Percentiles rank a stretch among this genome's conserved stretches.
Conservation (phyloP, 108 stramenopile genomes). For the Conticribra weissflogii region DNA sequence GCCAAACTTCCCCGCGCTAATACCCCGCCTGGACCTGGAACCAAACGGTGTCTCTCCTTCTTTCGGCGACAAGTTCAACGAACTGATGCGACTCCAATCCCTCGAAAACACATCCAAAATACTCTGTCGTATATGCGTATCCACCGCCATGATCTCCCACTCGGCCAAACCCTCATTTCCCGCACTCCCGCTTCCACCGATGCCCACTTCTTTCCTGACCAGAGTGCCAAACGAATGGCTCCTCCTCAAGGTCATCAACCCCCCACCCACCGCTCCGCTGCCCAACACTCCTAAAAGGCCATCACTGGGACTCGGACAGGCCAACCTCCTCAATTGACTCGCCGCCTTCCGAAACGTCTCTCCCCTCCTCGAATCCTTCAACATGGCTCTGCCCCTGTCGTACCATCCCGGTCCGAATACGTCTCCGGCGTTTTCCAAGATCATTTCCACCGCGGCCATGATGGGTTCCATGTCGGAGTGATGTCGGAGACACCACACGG, state of each 20-base stretch:
- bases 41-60: slow-evolving; percentile 33
- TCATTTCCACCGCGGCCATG: slow-evolving; percentile 79
- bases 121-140: slow-evolving; percentile 67
- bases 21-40: slow-evolving; percentile 19
- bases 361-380: slow-evolving; percentile 73
- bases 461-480: slow-evolving; percentile 91
- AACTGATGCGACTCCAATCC: slow-evolving; percentile 73
- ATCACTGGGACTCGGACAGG: too few species aligned
- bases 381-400: slow-evolving; percentile 70
- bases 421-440: slow-evolving; percentile 73
- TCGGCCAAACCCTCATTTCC: slow-evolving; percentile 69
- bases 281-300: too few species aligned
- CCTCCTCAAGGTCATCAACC: slow-evolving; percentile 14
- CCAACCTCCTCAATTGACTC: slow-evolving; percentile 60
- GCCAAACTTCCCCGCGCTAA: slow-evolving; percentile 37
- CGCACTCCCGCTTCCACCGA: slow-evolving; percentile 20
- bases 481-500: slow-evolving; percentile 87
- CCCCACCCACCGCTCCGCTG: too few species aligned
- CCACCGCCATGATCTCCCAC: slow-evolving; percentile 83
- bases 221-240: background rate
- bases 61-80: slow-evolving; percentile 31
- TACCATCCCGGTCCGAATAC: slow-evolving; percentile 85
- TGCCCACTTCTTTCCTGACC: slow-evolving; percentile 5
- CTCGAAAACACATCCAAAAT: slow-evolving; percentile 68
- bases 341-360: slow-evolving; percentile 71